Percentiles rank a stretch among this genome's conserved stretches.
phyloP scores from a whole-genome alignment of 345 rosid species.

The Citrus sinensis region DVS_A1.0 CM039162.1:31544501-31545000 shows the following conservation, averaged over 20 bases:
- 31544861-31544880: conserved; percentile 19
- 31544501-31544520: conserved; percentile 63
- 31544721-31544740: neutral
- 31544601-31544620: neutral
- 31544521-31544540: conserved; percentile 77
- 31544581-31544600: neutral
- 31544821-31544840: conserved; percentile 97
- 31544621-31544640: neutral
- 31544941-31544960: conserved; percentile 29
- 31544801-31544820: conserved; percentile 50
- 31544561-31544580: neutral
- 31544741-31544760: neutral
- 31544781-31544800: conserved; percentile 2
- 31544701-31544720: neutral
- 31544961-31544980: conserved; percentile 26
- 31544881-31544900: conserved; percentile 36
- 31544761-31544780: neutral
- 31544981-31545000: conserved; percentile 23
- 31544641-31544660: neutral
- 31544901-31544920: conserved; percentile 38
- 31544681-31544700: neutral
- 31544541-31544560: conserved; percentile 58
- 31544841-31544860: conserved; percentile 93
- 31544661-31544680: neutral
- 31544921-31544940: conserved; percentile 26